These are phyloP conservation scores for Citrus reticulata DNA, from an alignment of 345 rosid species.

Conservation along the genomic window DNA sequence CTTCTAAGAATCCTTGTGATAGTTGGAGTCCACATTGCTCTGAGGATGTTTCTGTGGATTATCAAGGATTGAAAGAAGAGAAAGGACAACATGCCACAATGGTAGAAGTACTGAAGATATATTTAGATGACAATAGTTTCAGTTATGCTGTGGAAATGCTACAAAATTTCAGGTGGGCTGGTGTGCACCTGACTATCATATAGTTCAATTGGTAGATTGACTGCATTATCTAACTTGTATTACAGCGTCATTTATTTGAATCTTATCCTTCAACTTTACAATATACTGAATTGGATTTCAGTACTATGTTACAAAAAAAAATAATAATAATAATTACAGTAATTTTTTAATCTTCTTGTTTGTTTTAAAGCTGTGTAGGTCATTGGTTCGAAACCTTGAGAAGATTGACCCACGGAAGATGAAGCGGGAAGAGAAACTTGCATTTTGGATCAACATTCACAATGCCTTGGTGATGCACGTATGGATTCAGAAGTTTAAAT, in stretches of 20 bases:
- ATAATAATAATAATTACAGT: neutral
- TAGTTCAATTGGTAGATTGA: constrained; percentile 2
- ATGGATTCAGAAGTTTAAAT: constrained; percentile 20
- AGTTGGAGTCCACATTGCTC: constrained; percentile 52
- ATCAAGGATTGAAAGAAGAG: constrained; percentile 43
- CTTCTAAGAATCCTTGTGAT: constrained; percentile 59
- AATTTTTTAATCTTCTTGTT: constrained; percentile 2
- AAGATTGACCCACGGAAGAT: constrained; percentile 65
- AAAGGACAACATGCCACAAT: constrained; percentile 34
- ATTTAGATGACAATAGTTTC: constrained; percentile 56
- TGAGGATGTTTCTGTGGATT: constrained; percentile 34
- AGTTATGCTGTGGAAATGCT: constrained; percentile 56
- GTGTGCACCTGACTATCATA: neutral
- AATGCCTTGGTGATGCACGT: constrained; percentile 91
- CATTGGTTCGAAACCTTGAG: constrained; percentile 70
- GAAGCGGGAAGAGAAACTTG: constrained; percentile 91
- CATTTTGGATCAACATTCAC: constrained; percentile 92
- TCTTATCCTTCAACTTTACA: neutral
- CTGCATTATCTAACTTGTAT: neutral
- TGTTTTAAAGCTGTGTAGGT: constrained; percentile 37
- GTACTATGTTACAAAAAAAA: neutral
- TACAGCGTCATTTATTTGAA: neutral
- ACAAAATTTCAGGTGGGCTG: constrained; percentile 65
- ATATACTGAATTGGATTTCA: neutral
- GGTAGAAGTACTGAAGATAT: constrained; percentile 54